phyloP scores from a whole-genome alignment of 257 asterid species.

The Solanum gandarillasii region DNA sequence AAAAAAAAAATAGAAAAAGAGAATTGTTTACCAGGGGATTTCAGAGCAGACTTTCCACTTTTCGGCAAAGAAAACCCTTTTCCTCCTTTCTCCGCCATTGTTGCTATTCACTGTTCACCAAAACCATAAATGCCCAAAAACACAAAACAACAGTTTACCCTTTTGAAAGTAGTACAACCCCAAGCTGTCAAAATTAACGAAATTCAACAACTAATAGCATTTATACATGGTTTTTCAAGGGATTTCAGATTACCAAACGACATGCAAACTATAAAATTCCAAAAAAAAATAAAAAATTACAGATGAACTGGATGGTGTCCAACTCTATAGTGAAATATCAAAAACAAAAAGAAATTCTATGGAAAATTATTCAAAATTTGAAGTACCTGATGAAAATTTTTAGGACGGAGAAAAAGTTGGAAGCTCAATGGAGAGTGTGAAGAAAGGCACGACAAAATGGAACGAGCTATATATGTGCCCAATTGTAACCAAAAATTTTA shows the following conservation, averaged over 20 bases:
- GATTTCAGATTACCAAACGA: background rate
- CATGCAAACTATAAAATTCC: background rate
- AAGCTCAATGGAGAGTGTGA: background rate
- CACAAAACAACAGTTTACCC: background rate
- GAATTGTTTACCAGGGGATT: slow-evolving; percentile 1
- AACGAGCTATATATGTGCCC: background rate
- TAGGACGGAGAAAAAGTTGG: background rate
- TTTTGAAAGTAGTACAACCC: background rate
- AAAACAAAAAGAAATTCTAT: background rate
- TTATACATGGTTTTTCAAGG: background rate
- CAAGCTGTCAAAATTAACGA: background rate
- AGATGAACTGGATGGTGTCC: background rate
- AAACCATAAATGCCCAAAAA: background rate
- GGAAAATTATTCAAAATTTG: background rate
- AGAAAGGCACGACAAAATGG: background rate
- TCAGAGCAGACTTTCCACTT: slow-evolving; percentile 13
- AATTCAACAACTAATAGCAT: background rate
- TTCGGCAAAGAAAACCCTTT: slow-evolving; percentile 19
- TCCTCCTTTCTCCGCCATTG: slow-evolving; percentile 32
- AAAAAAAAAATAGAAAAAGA: background rate
- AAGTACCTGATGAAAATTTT: background rate
- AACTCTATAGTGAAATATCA: background rate
- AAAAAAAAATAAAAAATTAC: background rate
- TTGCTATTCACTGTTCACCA: background rate
- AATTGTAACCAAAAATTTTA: background rate